Percentiles rank a stretch among this genome's conserved stretches.
Evolutionary conservation across 371 early-diverging fungal species (phyloP).

Genomic region (Mortierella polycephala): DNA sequence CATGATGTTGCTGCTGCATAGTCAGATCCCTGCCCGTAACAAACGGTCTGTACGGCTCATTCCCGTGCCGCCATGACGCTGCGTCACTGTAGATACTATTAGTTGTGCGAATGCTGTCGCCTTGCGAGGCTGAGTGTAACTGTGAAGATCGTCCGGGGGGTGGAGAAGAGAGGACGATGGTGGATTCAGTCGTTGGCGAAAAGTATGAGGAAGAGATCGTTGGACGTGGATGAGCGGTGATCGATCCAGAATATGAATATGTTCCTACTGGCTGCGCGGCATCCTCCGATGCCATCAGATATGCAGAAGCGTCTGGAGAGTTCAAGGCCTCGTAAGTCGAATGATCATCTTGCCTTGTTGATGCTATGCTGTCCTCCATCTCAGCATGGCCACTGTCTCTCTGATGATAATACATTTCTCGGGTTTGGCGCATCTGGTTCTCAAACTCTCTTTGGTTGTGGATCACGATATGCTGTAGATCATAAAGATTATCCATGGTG

Average conservation of each 20-base stretch:
- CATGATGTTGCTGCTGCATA: slow-evolving; percentile 10
- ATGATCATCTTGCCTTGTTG: neutral
- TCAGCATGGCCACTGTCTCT: slow-evolving; percentile 4
- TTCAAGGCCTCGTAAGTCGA: slow-evolving; percentile 1
- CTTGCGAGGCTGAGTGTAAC: neutral
- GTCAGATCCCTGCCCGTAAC: slow-evolving; percentile 32
- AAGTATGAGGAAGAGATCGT: slow-evolving; percentile 51
- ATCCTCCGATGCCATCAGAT: neutral
- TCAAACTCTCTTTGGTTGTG: slow-evolving; percentile 40
- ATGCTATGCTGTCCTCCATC: neutral
- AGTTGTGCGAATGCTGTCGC: neutral
- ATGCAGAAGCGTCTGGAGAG: neutral
- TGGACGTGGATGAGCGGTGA: slow-evolving; percentile 14
- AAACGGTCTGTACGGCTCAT: slow-evolving; percentile 37
- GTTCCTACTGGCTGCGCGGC: too few relatives aligned
- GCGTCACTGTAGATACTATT: neutral
- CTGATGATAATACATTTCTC: slow-evolving; percentile 10
- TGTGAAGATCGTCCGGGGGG: slow-evolving; percentile 30
- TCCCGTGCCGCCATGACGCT: neutral
- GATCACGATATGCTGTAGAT: slow-evolving; percentile 40
- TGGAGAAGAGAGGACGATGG: slow-evolving; percentile 44
- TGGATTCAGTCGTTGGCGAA: slow-evolving; percentile 31
- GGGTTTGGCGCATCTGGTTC: slow-evolving; percentile 20
- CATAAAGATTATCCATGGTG: slow-evolving; percentile 27
- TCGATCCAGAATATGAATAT: neutral